Base-by-base conservation (phyloP, 768 basidiomycete species). In the Podaxis sp. region DNA sequence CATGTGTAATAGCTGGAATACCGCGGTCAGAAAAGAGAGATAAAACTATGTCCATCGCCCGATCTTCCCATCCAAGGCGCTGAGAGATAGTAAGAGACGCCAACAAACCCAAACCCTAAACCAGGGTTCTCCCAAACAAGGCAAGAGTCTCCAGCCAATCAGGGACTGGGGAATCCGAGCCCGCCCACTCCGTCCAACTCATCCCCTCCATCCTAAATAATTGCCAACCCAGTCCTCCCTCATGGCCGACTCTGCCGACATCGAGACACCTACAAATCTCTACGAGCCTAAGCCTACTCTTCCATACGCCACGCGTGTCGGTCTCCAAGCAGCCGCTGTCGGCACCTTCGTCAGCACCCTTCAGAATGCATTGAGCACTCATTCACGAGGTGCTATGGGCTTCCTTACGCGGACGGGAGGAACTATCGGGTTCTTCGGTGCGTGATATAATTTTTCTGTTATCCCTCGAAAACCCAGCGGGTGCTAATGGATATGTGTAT, bases 361-460 rank as follows among this genome's bases (percentile, higher is more conserved):
- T 37, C 93, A 93, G 77, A 96, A 93, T 82, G 91, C 90, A 30
- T 78, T 95, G 64, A 87, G 85, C 49, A 82, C 77, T 66, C 95
- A 93, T 76, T 83, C 85, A 44, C 81, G 82, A 66, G 95, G 93
- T 69, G 93, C 91, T 61, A 82, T 88, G 76, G 95, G 95, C 68
- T 86, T 97, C 74, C 72, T 95, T 68, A 93, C 93, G 57, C 82
- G 95, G 66, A 92, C 89, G 36, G 95, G 95, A 62, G 87, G 91
- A 37, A 93, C 95, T 2, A 93, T 96, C 72, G 95, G 91, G 11
- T 86, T 94, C 74, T 96, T 97, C 70, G 91, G 96, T 97, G 58
- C 69, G 88, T 78, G 22, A 11, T n/a, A 54, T 53, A 17, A 7
- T 20, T 55, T 36, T 62, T 44, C 41, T 13, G 20, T 41, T 8